Conservation (phyloP, 495 filamentous ascomycete genomes). For the Hypoxylon crocopeplum region DNA sequence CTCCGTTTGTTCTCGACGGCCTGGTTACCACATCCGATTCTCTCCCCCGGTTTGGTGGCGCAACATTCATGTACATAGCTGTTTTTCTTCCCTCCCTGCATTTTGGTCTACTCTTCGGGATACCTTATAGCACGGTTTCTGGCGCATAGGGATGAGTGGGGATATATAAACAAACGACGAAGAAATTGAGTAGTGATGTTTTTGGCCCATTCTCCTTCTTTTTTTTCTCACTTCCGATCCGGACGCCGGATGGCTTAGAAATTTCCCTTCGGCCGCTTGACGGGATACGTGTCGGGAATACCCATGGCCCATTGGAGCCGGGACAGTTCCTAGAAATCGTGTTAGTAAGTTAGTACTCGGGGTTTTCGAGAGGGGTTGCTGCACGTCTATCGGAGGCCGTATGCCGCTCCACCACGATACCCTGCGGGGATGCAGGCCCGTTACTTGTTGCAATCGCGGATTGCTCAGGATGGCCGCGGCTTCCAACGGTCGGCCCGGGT, state of each 20-base stretch:
- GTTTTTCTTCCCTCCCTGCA: neutral
- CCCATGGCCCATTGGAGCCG: slow-evolving; percentile 27
- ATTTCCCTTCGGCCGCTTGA: slow-evolving; percentile 26
- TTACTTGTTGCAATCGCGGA: slow-evolving; percentile 32
- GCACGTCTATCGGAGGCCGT: slow-evolving; percentile 7
- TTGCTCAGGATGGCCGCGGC: slow-evolving; percentile 23
- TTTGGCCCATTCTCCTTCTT: neutral
- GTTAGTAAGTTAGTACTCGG: too few relatives aligned
- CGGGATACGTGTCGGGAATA: slow-evolving; percentile 23
- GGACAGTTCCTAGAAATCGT: too few relatives aligned
- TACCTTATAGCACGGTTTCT: slow-evolving; percentile 19
- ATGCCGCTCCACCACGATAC: slow-evolving; percentile 10
- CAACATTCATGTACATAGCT: slow-evolving; percentile 26
- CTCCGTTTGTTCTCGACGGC: neutral
- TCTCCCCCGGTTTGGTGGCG: neutral
- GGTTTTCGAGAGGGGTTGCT: too few relatives aligned
- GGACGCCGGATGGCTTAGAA: neutral
- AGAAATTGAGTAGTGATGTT: slow-evolving; percentile 18
- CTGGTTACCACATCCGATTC: neutral
- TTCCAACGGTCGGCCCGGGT: slow-evolving; percentile 20
- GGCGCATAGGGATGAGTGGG: slow-evolving; percentile 11
- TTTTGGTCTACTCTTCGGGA: slow-evolving; percentile 5
- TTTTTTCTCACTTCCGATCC: neutral
- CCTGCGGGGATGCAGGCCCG: slow-evolving; percentile 29
- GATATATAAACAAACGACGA: neutral